phyloP scores from a whole-genome alignment of 129 eudicot species.

The Arctium lappa region DNA sequence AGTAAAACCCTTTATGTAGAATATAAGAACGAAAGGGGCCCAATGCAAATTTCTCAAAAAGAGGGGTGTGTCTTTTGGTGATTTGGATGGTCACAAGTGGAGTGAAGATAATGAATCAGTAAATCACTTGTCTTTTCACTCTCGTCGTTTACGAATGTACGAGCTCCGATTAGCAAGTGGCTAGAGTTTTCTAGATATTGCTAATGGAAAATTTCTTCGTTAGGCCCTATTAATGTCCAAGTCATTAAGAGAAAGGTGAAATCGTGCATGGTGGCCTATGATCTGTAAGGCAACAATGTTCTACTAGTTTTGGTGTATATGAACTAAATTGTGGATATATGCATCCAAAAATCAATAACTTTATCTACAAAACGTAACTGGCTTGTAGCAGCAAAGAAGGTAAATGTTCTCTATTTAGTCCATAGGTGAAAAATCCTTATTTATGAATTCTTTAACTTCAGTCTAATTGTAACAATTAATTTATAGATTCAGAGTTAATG shows the following conservation, averaged over 20 bases:
- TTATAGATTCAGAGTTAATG: background rate
- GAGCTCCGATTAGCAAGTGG: background rate
- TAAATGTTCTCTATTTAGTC: background rate
- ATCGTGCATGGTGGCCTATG: background rate
- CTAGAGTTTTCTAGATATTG: background rate
- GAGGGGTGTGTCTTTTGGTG: background rate
- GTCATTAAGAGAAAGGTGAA: background rate
- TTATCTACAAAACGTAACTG: background rate
- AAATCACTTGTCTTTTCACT: background rate
- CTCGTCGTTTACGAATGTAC: background rate
- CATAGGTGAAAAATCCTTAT: background rate
- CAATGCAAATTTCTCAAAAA: background rate
- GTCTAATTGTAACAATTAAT: background rate
- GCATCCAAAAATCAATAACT: background rate
- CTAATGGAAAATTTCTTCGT: background rate
- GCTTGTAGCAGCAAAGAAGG: background rate
- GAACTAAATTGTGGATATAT: background rate
- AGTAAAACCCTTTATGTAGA: background rate
- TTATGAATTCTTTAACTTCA: background rate
- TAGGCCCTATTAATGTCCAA: background rate
- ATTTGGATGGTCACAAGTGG: constrained; percentile 7
- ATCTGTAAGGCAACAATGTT: background rate
- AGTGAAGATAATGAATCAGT: background rate
- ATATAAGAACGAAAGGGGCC: background rate
- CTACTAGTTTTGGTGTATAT: background rate